phyloP scores from a whole-genome alignment of 768 basidiomycete genomes.

The Russula virescens region DNA sequence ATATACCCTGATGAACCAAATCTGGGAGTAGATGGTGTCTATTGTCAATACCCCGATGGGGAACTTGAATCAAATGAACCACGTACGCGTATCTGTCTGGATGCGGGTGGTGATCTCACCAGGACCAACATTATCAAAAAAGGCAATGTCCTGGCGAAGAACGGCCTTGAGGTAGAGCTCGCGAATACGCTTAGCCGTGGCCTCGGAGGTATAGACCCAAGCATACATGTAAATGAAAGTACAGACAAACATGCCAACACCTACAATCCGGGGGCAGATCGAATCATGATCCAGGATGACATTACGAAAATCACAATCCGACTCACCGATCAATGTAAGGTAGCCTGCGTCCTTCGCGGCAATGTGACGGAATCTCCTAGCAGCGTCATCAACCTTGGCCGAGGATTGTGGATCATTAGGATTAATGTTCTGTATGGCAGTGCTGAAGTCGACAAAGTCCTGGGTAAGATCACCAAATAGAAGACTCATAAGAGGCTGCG shows the following conservation, averaged over 20 bases:
- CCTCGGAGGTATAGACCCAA: constrained; percentile 79
- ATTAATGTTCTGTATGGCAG: constrained; percentile 26
- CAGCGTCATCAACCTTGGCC: constrained; percentile 31
- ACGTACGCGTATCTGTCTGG: constrained; percentile 77
- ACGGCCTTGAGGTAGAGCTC: constrained; percentile 77
- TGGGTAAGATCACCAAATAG: constrained; percentile 77
- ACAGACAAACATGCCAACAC: constrained; percentile 65
- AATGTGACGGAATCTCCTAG: constrained; percentile 42
- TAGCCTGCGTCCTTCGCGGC: constrained; percentile 59
- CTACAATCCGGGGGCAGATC: constrained; percentile 33
- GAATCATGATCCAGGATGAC: too few species aligned
- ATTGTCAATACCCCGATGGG: neutral
- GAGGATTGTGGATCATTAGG: constrained; percentile 30
- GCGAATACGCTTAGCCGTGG: constrained; percentile 76
- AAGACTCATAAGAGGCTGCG: constrained; percentile 65
- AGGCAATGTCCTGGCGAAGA: constrained; percentile 83
- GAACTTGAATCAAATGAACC: neutral
- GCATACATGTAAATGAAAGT: constrained; percentile 69
- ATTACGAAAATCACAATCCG: too few species aligned
- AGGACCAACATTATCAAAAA: constrained; percentile 86
- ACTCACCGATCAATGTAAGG: constrained; percentile 57
- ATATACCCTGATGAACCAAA: constrained; percentile 85
- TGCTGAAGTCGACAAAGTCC: constrained; percentile 54
- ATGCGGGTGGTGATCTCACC: constrained; percentile 94
- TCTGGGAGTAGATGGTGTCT: constrained; percentile 37